Conservation (phyloP, 2,329 filamentous ascomycete species). For the Penicillium crustosum region DNA sequence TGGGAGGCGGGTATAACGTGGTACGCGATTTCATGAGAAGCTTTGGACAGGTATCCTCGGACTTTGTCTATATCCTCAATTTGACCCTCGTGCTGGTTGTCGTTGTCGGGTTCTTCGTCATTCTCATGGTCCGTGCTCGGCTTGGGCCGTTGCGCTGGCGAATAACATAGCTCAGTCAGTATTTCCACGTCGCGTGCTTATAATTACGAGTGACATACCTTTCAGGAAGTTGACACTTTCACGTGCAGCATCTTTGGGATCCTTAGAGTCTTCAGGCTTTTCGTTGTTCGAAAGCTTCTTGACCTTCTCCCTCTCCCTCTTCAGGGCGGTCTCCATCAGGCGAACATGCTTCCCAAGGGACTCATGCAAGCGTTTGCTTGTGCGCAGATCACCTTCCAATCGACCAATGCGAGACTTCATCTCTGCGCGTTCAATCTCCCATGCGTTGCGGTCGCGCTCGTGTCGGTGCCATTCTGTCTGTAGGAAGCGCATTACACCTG, state of each 20-base stretch:
- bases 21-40: slow-evolving; percentile 67
- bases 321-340: slow-evolving; percentile 84
- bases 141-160: slow-evolving; percentile 47
- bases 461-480: slow-evolving; percentile 99
- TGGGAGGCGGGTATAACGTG: slow-evolving; percentile 65
- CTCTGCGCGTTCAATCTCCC: slow-evolving; percentile 98
- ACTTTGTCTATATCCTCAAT: slow-evolving; percentile 65
- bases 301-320: slow-evolving; percentile 73
- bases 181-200: not conserved
- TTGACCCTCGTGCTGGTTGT: slow-evolving; percentile 50
- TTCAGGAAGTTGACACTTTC: slow-evolving; percentile 45
- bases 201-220: slow-evolving; percentile 27
- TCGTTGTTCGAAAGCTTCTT: slow-evolving; percentile 54
- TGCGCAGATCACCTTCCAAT: slow-evolving; percentile 83
- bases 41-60: slow-evolving; percentile 62
- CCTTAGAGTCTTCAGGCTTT: slow-evolving; percentile 51
- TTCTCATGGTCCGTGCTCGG: slow-evolving; percentile 54
- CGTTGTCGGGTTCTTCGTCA: slow-evolving; percentile 44
- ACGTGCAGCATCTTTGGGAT: slow-evolving; percentile 48
- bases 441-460: slow-evolving; percentile 94
- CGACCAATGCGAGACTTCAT: slow-evolving; percentile 98
- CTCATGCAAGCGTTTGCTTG: slow-evolving; percentile 84
- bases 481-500: slow-evolving; percentile 97
- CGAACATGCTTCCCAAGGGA: slow-evolving; percentile 86
- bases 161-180: slow-evolving; percentile 8